phyloP scores from a whole-genome alignment of 1,284 basidiomycete genomes.

The Pholiota adiposa region DNA sequence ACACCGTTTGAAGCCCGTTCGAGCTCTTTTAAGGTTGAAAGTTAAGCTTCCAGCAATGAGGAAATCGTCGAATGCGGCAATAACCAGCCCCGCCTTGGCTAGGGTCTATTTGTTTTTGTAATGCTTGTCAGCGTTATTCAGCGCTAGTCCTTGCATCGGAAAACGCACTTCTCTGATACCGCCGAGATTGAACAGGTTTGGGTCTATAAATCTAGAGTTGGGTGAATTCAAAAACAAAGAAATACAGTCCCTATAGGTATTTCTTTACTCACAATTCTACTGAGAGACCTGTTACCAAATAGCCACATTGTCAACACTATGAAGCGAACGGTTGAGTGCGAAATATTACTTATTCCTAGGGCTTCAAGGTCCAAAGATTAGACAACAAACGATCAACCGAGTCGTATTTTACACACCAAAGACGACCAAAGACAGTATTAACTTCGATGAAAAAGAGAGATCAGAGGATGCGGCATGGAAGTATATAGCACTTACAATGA shows the following conservation, averaged over 20 bases:
- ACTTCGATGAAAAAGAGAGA: background rate
- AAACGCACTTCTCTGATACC: no score
- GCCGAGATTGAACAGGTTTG: no score
- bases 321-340: no score
- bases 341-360: slow-evolving; percentile 1
- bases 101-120: no score
- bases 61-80: background rate
- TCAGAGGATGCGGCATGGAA: background rate
- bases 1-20: slow-evolving; percentile 6
- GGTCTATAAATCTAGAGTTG: no score
- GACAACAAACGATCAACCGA: background rate
- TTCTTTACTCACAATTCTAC: no score
- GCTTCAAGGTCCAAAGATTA: background rate
- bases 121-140: no score
- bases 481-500: background rate
- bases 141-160: no score
- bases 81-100: background rate
- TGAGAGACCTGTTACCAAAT: no score
- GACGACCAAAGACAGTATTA: background rate
- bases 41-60: background rate
- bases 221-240: no score
- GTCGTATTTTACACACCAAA: background rate
- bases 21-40: slow-evolving; percentile 3
- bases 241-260: no score
- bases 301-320: no score